Conservation (phyloP, 2,329 filamentous ascomycete species). For the Pleurostoma richardsiae region DNA sequence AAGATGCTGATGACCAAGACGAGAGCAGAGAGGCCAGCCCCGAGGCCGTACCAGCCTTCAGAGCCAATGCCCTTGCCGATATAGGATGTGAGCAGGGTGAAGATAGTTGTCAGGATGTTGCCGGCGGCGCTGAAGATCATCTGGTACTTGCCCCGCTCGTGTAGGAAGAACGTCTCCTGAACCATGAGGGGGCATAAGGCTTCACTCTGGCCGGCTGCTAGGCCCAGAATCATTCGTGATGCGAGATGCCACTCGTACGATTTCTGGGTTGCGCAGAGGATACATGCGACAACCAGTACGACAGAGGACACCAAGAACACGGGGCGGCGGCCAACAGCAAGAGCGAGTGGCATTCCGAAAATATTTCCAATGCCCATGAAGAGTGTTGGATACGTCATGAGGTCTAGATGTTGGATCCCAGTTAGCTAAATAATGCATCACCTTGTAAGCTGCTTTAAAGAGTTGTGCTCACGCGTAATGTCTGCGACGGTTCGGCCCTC, state of each 20-base stretch:
- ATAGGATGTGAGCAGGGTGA: conserved; percentile 6
- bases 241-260: conserved; percentile 28
- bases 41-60: conserved; percentile 5
- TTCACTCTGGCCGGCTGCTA: conserved; percentile 24
- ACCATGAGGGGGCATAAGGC: conserved; percentile 26
- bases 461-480: too few relatives aligned
- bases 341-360: conserved; percentile 15
- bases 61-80: conserved; percentile 5
- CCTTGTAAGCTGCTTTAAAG: too few relatives aligned
- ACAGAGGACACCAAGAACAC: conserved; percentile 23
- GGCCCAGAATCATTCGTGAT: conserved; percentile 25
- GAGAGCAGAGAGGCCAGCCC: conserved; percentile 18
- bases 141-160: conserved; percentile 6
- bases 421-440: too few relatives aligned
- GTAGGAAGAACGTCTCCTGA: conserved; percentile 9
- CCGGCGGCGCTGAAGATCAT: conserved; percentile 5
- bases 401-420: too few relatives aligned
- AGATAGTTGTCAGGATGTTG: conserved; percentile 4
- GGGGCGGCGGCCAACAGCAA: conserved; percentile 30
- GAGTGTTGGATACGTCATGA: too few relatives aligned
- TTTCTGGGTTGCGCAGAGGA: conserved; percentile 25
- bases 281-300: conserved; percentile 22
- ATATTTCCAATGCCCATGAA: too few relatives aligned
- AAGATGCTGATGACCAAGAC: conserved; percentile 43
- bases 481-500: too few relatives aligned